Base-by-base conservation (phyloP, 441 rosid genomes). In the Erysimum cheiri region DNA sequence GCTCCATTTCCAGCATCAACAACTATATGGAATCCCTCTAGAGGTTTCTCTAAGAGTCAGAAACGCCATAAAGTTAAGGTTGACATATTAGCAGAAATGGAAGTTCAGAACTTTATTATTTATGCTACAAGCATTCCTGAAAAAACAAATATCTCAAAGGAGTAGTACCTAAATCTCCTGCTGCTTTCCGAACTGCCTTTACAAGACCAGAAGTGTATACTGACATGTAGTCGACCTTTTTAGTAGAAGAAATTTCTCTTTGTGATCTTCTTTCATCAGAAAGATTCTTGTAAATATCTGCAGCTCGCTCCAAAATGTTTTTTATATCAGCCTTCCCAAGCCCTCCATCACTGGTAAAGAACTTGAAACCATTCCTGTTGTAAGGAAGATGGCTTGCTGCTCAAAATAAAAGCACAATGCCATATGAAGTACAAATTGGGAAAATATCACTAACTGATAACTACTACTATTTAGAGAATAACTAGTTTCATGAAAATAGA, bases 1-100 rank as follows among this genome's bases (percentile, higher is more conserved):
- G 98, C 96, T 77, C 99, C 99, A 83, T 95, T 92, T 83, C 99
- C 99, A 24, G 99, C 99, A 83, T 95, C 99, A 64, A 95, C 99
- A 80, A 95, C 84, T 50, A 92, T 82, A 73, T 91, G 99, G 84
- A 95, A 95, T 53, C 98, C 99, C 77, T 88, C 97, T 82, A 95
- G 77, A 39, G 99, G 99, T 81, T 88, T 95, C 83, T 91, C 99
- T 92, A 79, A 32, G 63, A 78, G 57, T 82, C 73, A 69, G 64
- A 57, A 70, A 75, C n/a, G 52, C 67, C 57, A 82, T 70, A 29
- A 48, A 48, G 75, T 72, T 12, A 19, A 65, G 58, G 26, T 47
- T 61, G 47, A 52, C 58, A 55, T 60, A 58, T 36, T 29, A 64
- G 69, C 40, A 36, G 36, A 71, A 53, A 22, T 37, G 4, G 50